These are phyloP conservation scores for Uronychia setigera DNA, from an alignment of 73 alveolate genomes.

Conservation along the genomic window DNA sequence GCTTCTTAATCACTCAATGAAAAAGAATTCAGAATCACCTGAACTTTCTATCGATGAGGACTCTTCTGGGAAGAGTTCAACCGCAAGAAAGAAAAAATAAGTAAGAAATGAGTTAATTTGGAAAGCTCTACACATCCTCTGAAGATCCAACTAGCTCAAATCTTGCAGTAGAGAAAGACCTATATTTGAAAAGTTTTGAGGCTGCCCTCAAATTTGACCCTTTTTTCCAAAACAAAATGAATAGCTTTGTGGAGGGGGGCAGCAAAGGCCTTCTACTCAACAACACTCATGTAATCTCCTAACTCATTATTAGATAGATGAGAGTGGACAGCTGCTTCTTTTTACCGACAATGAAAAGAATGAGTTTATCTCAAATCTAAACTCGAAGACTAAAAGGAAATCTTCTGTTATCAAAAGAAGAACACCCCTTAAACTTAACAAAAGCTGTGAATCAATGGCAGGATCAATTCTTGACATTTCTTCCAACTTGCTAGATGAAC, in stretches of 20 bases:
- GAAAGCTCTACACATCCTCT: neutral
- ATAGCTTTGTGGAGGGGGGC: neutral
- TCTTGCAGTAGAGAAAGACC: neutral
- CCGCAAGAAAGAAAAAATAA: neutral
- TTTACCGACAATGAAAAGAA: too few relatives aligned
- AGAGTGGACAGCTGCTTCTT: too few relatives aligned
- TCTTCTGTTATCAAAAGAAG: too few relatives aligned
- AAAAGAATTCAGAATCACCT: neutral
- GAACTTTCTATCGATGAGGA: neutral
- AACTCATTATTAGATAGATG: too few relatives aligned
- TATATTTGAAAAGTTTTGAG: too few relatives aligned
- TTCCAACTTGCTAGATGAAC: too few relatives aligned
- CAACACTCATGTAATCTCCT: too few relatives aligned
- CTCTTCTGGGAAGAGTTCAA: neutral
- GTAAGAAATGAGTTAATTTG: neutral
- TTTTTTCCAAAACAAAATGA: neutral
- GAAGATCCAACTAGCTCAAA: neutral
- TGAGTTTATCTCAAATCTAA: too few relatives aligned
- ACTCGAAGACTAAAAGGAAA: too few relatives aligned
- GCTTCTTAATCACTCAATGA: conserved; percentile 29
- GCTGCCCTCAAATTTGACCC: neutral
- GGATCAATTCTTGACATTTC: too few relatives aligned
- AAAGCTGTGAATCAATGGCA: too few relatives aligned
- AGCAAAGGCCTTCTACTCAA: neutral
- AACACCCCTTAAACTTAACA: too few relatives aligned